Conservation (phyloP, 2,329 filamentous ascomycete genomes). For the Sporothrix pallida region DNA sequence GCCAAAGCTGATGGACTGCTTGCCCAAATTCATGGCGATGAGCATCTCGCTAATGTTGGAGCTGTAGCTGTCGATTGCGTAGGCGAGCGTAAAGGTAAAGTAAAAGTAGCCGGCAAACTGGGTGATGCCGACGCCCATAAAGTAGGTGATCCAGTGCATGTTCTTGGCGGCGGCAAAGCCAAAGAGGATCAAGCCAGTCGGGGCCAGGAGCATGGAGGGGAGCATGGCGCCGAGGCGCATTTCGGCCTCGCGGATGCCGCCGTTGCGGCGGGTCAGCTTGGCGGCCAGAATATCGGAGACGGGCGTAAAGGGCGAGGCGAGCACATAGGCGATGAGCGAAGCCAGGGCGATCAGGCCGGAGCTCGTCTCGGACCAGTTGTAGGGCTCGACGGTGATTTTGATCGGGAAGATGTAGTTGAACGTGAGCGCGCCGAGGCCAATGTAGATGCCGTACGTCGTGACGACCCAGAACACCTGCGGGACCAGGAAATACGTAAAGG, state of each 20-base stretch:
- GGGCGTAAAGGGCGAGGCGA: constrained; percentile 54
- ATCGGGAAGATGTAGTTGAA: constrained; percentile 59
- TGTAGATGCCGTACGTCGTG: constrained; percentile 54
- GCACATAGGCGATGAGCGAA: constrained; percentile 45
- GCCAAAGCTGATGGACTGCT: constrained; percentile 61
- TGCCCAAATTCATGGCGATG: constrained; percentile 64
- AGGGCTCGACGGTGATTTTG: constrained; percentile 52
- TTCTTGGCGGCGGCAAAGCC: constrained; percentile 48
- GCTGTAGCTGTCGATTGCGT: constrained; percentile 65
- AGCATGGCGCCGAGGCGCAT: constrained; percentile 52
- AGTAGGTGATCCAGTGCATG: constrained; percentile 55
- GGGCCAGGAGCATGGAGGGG: constrained; percentile 49
- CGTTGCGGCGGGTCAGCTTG: constrained; percentile 51
- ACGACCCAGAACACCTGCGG: constrained; percentile 58
- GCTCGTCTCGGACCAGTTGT: constrained; percentile 53
- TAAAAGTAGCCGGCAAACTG: constrained; percentile 60
- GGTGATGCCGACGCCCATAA: constrained; percentile 55
- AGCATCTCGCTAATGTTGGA: constrained; percentile 67
- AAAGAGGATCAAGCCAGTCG: constrained; percentile 53
- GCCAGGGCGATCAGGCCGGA: constrained; percentile 55
- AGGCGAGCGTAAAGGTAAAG: constrained; percentile 64
- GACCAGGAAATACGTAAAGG: constrained; percentile 55
- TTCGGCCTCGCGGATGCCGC: constrained; percentile 56
- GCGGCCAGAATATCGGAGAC: constrained; percentile 52
- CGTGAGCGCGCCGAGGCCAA: constrained; percentile 55